Base-by-base conservation (phyloP, 1,139 yeast species). In the Saccharomyces hybrid region DNA sequence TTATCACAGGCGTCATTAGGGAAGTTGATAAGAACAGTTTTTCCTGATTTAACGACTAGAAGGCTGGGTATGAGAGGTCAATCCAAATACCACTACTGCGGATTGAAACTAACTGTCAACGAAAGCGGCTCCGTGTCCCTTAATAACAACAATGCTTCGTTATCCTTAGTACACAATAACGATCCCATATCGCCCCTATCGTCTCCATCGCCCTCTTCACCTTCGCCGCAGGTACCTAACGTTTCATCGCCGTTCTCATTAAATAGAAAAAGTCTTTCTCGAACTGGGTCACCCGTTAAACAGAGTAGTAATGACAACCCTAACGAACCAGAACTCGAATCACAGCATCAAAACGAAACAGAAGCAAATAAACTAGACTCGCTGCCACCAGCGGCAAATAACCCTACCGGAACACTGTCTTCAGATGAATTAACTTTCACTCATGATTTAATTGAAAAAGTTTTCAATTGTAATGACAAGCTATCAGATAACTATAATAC, bases 51-150 rank as follows among this genome's bases (percentile, higher is more conserved):
- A 59, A 84, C 88, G 32, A 88, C 96, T 0, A 78, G 97, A 61
- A 77, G 98, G 57, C 74, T 90, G 56, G 98, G 97, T 11, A 84
- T 85, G 71, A 76, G 96, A 53, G 96, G 96, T 7, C 91, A 87
- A 65, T 84, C 93, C 23, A 88, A 88, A 65, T 90, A 91, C 68
- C 96, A 90, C 67, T 91, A 90, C 68, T 88, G 96, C 71, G 97
- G 97, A 1, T 76, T 90, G 52, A 80, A 79, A 61, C 70, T 90
- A 53, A 72, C 80, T 20, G 54, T 51, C 46, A 51, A 48, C 31
- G 52, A 53, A 26, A 38, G 31, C 31, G 50, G 50, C n/a, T 20
- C 32, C 23, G 20, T 53, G 42, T 61, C 56, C 27, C 54, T 55
- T 13, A 58, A 52, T 32, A 78, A 47, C 34, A 41, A 28, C n/a